A percentile compares a stretch with the other conserved stretches of the same genome.
Conservation (phyloP, 2,329 filamentous ascomycete species). For the Calonectria pseudoreteaudii region DNA sequence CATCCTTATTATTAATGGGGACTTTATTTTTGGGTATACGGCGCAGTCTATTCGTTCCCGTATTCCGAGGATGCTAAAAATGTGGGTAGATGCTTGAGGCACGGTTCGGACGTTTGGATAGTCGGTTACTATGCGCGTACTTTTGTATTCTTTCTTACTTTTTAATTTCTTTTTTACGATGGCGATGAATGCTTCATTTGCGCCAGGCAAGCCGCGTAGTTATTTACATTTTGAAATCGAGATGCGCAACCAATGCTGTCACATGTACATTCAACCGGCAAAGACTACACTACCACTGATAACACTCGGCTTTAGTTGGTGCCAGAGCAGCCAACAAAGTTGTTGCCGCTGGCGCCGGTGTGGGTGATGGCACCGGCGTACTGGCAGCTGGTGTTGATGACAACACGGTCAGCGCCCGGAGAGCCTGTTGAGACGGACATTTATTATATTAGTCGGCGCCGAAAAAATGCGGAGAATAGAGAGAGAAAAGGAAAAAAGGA, state of each 20-base stretch:
- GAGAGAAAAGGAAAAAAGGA: neutral
- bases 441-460: neutral
- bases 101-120: neutral
- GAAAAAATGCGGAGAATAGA: too few species aligned
- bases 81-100: neutral
- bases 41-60: neutral
- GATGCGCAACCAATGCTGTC: neutral
- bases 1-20: neutral
- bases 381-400: conserved; percentile 68
- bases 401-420: conserved; percentile 75
- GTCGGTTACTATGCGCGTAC: neutral
- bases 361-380: conserved; percentile 77
- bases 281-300: neutral
- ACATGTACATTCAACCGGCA: neutral
- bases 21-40: neutral
- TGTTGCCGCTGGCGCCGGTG: conserved; percentile 74
- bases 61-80: neutral
- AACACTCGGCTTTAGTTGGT: conserved; percentile 47
- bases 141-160: too few species aligned
- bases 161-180: too few species aligned
- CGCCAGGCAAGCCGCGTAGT: neutral
- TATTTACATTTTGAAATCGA: neutral
- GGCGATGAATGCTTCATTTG: neutral
- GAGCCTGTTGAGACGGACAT: conserved; percentile 35
- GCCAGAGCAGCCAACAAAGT: conserved; percentile 72